Conservation (phyloP, 1,284 basidiomycete genomes). For the Retiboletus flavoniger region DNA sequence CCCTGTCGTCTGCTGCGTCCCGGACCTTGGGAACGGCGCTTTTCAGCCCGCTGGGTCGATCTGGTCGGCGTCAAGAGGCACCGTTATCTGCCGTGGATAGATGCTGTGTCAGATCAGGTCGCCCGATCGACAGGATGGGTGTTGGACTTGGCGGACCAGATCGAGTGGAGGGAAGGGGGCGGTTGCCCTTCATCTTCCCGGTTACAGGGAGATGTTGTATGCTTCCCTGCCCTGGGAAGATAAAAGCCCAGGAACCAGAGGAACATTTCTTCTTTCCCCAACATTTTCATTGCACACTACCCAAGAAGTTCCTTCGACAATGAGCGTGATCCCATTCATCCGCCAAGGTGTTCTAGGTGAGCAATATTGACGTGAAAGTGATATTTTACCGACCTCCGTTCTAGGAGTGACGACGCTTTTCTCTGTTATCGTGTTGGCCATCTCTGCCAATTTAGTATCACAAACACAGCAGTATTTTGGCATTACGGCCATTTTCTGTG, state of each 20-base stretch:
- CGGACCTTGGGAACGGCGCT: not conserved
- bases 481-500: constrained; percentile 33
- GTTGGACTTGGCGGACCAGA: not conserved
- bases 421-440: constrained; percentile 39
- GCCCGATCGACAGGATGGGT: not conserved
- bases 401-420: constrained; percentile 30
- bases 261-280: too few species aligned
- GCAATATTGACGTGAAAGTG: not conserved
- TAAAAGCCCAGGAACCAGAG: constrained; percentile 6
- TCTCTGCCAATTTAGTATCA: constrained; percentile 35
- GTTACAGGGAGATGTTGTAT: not conserved
- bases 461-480: constrained; percentile 19
- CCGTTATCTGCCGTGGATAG: not conserved
- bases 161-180: not conserved
- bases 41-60: not conserved
- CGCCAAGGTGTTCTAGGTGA: constrained; percentile 29
- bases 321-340: constrained; percentile 18
- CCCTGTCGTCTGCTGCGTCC: not conserved
- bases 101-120: constrained; percentile 1
- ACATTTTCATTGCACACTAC: not conserved
- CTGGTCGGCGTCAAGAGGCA: not conserved
- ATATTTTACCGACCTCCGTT: constrained; percentile 4
- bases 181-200: not conserved
- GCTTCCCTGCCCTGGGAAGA: not conserved
- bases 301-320: constrained; percentile 10